Conservation (phyloP, 2,329 filamentous ascomycete genomes). For the Blastomyces emzantsi region DNA sequence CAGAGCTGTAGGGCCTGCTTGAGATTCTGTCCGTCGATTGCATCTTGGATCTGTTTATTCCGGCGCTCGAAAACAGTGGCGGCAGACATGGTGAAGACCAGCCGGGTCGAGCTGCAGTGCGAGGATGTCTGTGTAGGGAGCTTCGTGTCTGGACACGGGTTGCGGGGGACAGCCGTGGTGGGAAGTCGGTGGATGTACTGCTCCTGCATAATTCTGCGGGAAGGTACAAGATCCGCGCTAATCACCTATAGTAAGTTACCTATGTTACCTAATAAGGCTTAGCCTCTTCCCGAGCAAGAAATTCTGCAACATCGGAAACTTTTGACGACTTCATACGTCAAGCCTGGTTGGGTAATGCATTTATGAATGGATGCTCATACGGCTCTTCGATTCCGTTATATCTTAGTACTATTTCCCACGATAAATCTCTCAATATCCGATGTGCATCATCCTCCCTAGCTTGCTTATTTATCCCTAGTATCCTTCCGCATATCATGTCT, state of each 20-base stretch:
- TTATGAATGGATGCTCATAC: not conserved
- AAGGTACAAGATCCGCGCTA: not conserved
- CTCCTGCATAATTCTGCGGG: not conserved
- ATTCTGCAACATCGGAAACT: too few species aligned
- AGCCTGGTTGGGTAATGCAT: too few species aligned
- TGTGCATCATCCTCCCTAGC: not conserved
- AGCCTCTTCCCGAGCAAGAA: too few species aligned
- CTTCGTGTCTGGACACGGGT: conserved; percentile 9
- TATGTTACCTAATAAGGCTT: not conserved
- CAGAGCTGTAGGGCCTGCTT: conserved; percentile 43
- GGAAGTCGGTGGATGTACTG: not conserved
- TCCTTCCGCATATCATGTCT: not conserved
- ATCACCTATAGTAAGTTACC: too few species aligned
- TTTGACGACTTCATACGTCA: too few species aligned
- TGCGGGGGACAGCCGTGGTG: conserved; percentile 8
- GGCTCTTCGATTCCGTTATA: not conserved
- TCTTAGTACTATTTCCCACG: not conserved
- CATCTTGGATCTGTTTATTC: conserved; percentile 43
- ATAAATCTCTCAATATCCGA: not conserved
- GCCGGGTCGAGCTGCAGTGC: conserved; percentile 2
- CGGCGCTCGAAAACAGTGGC: conserved; percentile 37
- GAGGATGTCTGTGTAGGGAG: not conserved
- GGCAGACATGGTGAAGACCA: conserved; percentile 24
- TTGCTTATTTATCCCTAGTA: not conserved
- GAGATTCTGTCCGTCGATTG: conserved; percentile 40